Evolutionary conservation across 441 rosid species (phyloP), one percentile per base, ranked within the genome.

Genomic region (Pelargonium australe): DNA sequence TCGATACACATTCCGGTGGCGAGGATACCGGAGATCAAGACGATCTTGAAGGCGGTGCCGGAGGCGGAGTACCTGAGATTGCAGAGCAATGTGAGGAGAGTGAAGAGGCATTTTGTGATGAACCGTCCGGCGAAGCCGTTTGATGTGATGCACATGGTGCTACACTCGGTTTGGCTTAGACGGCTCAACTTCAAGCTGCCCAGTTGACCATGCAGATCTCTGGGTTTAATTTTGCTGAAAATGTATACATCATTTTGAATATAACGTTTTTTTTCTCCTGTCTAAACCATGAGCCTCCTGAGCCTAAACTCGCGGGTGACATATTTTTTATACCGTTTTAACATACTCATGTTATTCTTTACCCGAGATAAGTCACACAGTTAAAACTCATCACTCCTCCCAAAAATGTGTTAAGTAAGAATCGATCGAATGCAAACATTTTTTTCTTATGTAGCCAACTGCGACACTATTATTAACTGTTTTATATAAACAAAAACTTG

Each of bases 111-210:
- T 77, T 92, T 92, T 72, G 78, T 72, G n/a, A 65, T 89, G 3
- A 86, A 90, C 69, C 81, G 92, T 41, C 92, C 97, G 5, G 79
- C 95, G 0, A 81, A 80, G 73, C 89, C 89, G 45, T 91, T 68
- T 66, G 96, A 89, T 76, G 73, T 87, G 44, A 74, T 86, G 79
- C 82, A 85, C 60, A 90, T 90, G 95, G 84, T 83, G 44, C 70
- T 86, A 84, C 96, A 93, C 75, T 89, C 95, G 11, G 78, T 90
- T 9, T 91, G 95, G 95, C 83, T 92, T 14, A 81, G 98, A 68
- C 80, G 97, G 77, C 87, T 93, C 65, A 89, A 90, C 65, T 71
- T 86, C 65, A 71, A 76, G 75, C 19, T 82, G 20, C 6, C 60
- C 9, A 8, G 60, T 53, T 53, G 60, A 53, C 20, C 20, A 16